Base-by-base conservation (phyloP, 192 early-diverging fungal species). In the Phlyctochytrium planicorne region DNA sequence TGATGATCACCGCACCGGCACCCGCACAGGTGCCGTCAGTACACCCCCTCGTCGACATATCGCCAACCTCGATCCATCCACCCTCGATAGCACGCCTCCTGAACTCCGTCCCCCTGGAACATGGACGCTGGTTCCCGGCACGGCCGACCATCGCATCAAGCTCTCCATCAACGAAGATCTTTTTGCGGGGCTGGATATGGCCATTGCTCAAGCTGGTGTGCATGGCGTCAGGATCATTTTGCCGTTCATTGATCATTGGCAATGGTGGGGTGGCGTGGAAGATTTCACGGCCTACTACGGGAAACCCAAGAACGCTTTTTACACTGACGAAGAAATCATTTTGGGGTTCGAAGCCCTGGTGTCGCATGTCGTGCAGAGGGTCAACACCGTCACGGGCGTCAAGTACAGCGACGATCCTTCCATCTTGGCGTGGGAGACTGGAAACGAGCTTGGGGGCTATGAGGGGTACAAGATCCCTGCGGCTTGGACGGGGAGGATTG, bases 381-480 rank as follows among this genome's bases (percentile, higher is more conserved):
- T 47, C 60, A 84, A 84, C 69, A 78, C 80, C 0, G 47, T 82
- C 29, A 78, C 73, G 30, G 78, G 78, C 17, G 36, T 70, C 10
- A 52, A 37, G 17, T 84, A 84, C 63, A 36, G 69, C 3, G 59
- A 76, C 52, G 83, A 84, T 61, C 56, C 75, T 12, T 63, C 76
- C 24, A 68, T 84, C 33, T 62, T 78, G 30, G 80, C 70, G 2
- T 78, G 74, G 75, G 67, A 84, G 53, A 60, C 71, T 1, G 83
- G 83, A 32, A 84, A 84, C 65, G 83, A 84, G 69, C 75, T 84
- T 32, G 66, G 67, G 16, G 63, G 60, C 4, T 16, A 57, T 16
- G 67, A 12, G 4, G 40, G 30, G 16, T 2, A 27, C 10, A 29
- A 2, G 4, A 69, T 76, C 32, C 75, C 80, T 1, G 23, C 75